These are phyloP conservation scores for Articulospora tetracladia DNA, from an alignment of 495 filamentous ascomycete species.

Conservation along the genomic window DNA sequence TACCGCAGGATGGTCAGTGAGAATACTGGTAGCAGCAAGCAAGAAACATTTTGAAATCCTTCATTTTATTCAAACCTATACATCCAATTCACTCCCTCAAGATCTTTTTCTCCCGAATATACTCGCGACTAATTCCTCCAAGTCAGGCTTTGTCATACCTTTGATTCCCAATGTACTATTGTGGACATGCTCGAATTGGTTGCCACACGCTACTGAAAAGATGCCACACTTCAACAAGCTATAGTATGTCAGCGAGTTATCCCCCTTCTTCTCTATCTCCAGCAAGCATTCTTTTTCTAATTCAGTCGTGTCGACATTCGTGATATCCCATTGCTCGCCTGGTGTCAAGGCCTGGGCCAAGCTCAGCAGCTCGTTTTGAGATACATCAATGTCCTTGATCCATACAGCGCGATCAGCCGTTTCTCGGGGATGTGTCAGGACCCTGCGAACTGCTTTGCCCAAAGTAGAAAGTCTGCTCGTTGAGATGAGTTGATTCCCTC, in stretches of 20 bases:
- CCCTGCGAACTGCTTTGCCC: constrained; percentile 35
- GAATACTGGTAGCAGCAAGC: too few relatives aligned
- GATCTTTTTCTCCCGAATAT: constrained; percentile 4
- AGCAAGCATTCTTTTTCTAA: constrained; percentile 2
- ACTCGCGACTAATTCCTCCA: constrained; percentile 12
- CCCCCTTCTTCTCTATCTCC: constrained; percentile 6
- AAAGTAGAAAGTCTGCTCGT: constrained; percentile 34
- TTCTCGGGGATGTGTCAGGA: constrained; percentile 39
- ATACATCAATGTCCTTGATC: constrained; percentile 35
- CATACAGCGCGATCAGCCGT: constrained; percentile 45
- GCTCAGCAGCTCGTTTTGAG: constrained; percentile 38
- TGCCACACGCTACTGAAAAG: constrained; percentile 7
- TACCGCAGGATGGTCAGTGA: too few relatives aligned
- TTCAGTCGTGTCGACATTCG: constrained; percentile 20
- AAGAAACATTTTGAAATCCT: too few relatives aligned
- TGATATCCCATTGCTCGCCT: constrained; percentile 33
- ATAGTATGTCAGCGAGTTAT: background rate
- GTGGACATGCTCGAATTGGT: constrained; percentile 14
- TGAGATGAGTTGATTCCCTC: constrained; percentile 39
- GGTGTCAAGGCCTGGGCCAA: constrained; percentile 36
- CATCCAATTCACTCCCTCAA: background rate
- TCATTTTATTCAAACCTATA: too few relatives aligned
- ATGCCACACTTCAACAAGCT: constrained; percentile 6
- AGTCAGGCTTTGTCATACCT: constrained; percentile 10
- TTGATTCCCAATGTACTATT: constrained; percentile 13